Evolutionary conservation across 441 rosid species (phyloP).

Genomic region (Sinapis alba): DNA sequence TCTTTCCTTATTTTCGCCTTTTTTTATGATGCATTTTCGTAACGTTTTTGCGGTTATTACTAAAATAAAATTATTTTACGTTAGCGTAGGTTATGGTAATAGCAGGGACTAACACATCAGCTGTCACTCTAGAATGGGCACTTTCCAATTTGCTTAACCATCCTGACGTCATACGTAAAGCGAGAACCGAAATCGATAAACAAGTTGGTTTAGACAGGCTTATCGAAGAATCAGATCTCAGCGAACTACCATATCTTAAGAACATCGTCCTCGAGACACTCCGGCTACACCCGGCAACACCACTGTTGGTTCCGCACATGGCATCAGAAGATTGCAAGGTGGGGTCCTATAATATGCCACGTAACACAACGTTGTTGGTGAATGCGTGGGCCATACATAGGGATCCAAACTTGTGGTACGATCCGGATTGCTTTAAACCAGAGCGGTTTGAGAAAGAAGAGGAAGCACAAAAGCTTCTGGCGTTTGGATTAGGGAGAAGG

Average conservation of each 20-base stretch:
- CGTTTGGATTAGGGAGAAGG: conserved; percentile 55
- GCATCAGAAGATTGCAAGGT: conserved; percentile 45
- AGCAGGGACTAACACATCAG: conserved; percentile 55
- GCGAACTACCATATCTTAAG: conserved; percentile 47
- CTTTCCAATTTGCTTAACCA: conserved; percentile 59
- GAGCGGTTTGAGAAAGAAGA: conserved; percentile 46
- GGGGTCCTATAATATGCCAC: conserved; percentile 45
- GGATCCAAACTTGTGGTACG: conserved; percentile 41
- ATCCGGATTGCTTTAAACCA: conserved; percentile 39
- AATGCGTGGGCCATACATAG: conserved; percentile 54
- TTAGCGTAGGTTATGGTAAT: conserved; percentile 37
- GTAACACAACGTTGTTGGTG: conserved; percentile 45
- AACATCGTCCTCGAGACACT: conserved; percentile 46
- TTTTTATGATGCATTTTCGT: no score
- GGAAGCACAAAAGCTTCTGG: conserved; percentile 34
- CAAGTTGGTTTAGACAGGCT: conserved; percentile 46
- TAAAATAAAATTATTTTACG: background rate
- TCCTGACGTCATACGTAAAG: conserved; percentile 44
- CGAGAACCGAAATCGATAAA: conserved; percentile 46
- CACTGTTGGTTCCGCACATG: conserved; percentile 49
- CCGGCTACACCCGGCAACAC: conserved; percentile 48
- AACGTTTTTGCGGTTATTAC: background rate
- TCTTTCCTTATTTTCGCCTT: no score
- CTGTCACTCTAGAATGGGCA: conserved; percentile 59
- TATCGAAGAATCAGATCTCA: conserved; percentile 50